phyloP scores from a whole-genome alignment of 225 moss, liverwort and hornwort species.

The Physcomitrellopsis africana region DNA sequence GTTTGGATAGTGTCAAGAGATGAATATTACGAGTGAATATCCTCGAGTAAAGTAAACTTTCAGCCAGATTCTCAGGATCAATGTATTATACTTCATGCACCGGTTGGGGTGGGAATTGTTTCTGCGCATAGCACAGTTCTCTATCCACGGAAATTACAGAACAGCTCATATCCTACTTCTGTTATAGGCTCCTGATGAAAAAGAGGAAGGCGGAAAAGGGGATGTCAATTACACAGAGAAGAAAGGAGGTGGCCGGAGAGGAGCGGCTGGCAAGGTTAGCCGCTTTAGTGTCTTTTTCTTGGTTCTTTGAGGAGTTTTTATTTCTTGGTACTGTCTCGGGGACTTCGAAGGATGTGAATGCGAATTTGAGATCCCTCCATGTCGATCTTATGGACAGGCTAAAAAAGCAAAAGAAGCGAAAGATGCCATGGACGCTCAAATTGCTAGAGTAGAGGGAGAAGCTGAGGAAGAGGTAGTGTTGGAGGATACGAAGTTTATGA shows the following conservation, averaged over 20 bases:
- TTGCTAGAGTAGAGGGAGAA: slow-evolving; percentile 51
- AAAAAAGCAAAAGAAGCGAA: slow-evolving; percentile 52
- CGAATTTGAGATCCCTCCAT: not conserved
- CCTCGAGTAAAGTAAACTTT: too few relatives aligned
- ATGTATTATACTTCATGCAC: not conserved
- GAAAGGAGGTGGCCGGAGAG: slow-evolving; percentile 42
- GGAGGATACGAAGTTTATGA: slow-evolving; percentile 45
- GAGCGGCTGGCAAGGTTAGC: slow-evolving; percentile 45
- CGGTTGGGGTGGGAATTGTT: too few relatives aligned
- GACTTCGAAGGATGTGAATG: not conserved
- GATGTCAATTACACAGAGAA: slow-evolving; percentile 42
- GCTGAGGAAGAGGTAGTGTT: slow-evolving; percentile 29
- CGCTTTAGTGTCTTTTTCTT: not conserved
- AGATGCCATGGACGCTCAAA: slow-evolving; percentile 56
- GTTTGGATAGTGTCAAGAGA: too few relatives aligned
- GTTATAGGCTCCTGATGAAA: slow-evolving; percentile 41
- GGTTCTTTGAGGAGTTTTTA: not conserved
- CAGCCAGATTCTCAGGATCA: not conserved
- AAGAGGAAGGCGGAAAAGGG: slow-evolving; percentile 23
- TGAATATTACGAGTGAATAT: too few relatives aligned
- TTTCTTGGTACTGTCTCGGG: not conserved
- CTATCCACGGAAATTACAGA: not conserved
- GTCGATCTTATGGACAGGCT: slow-evolving; percentile 36
- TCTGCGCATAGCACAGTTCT: not conserved
- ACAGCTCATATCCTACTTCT: not conserved